These are phyloP conservation scores for Mucor racemosus DNA, from an alignment of 371 early-diverging fungal species.

Conservation along the genomic window DNA sequence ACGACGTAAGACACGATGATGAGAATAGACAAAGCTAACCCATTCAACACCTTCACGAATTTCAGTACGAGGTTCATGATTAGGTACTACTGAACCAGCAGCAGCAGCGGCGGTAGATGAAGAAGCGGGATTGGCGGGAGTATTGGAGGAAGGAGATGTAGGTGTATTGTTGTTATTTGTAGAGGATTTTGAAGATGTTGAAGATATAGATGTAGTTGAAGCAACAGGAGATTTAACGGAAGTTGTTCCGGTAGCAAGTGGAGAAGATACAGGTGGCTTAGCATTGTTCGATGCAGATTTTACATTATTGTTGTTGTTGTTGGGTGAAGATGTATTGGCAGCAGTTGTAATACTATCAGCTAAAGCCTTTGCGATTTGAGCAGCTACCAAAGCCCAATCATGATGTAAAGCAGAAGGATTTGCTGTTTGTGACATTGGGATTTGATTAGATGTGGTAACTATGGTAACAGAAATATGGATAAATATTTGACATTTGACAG, in stretches of 20 bases:
- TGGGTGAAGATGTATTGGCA: neutral
- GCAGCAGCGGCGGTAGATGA: neutral
- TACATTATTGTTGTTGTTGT: slow-evolving; percentile 9
- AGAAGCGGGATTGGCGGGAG: slow-evolving; percentile 8
- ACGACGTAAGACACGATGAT: slow-evolving; percentile 58
- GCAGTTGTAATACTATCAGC: slow-evolving; percentile 26
- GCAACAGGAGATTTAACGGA: slow-evolving; percentile 13
- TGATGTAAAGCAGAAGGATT: slow-evolving; percentile 21
- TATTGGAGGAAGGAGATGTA: neutral
- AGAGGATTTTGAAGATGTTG: neutral
- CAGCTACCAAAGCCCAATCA: slow-evolving; percentile 34
- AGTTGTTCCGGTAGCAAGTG: neutral
- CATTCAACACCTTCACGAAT: slow-evolving; percentile 62
- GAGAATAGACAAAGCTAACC: slow-evolving; percentile 67
- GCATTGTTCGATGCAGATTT: slow-evolving; percentile 4
- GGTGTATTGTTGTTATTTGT: slow-evolving; percentile 1
- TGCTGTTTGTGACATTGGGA: slow-evolving; percentile 17
- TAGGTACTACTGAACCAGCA: slow-evolving; percentile 24
- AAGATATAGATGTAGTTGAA: neutral
- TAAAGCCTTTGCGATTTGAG: slow-evolving; percentile 35
- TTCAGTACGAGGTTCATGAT: slow-evolving; percentile 34
- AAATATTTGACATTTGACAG: slow-evolving; percentile 18
- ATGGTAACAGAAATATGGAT: neutral
- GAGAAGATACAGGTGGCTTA: slow-evolving; percentile 17
- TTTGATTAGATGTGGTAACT: slow-evolving; percentile 7